Evolutionary conservation across 345 rosid genomes (phyloP).

Genomic region (Bretschneidera sinensis): DNA sequence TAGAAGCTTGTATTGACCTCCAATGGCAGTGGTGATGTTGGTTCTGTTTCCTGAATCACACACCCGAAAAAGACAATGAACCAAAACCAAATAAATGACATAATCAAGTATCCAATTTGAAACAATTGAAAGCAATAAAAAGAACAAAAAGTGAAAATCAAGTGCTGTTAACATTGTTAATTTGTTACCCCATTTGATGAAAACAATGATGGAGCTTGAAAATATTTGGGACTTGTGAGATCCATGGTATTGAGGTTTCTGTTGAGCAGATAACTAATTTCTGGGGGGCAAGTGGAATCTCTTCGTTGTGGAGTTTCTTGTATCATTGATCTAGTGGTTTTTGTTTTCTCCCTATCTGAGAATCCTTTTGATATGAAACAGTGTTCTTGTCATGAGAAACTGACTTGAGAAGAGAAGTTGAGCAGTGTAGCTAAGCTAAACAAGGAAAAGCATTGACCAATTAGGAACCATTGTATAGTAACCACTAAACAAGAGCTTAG

Average conservation of each 20-base stretch:
- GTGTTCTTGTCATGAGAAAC: conserved; percentile 20
- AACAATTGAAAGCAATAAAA: not conserved
- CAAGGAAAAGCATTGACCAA: conserved; percentile 23
- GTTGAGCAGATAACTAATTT: not conserved
- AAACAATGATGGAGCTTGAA: conserved; percentile 32
- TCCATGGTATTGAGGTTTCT: conserved; percentile 31
- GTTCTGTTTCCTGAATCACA: conserved; percentile 24
- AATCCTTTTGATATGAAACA: conserved; percentile 15
- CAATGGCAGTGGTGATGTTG: conserved; percentile 13
- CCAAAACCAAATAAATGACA: not conserved
- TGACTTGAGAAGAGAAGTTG: conserved; percentile 24
- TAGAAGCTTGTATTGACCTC: conserved; percentile 27
- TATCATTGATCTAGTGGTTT: not conserved
- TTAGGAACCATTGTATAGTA: conserved; percentile 6
- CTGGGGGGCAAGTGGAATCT: conserved; percentile 1
- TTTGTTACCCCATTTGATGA: conserved; percentile 32
- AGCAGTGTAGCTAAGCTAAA: conserved; percentile 21
- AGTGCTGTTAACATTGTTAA: too few species aligned
- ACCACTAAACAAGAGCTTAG: conserved; percentile 1
- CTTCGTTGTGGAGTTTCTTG: not conserved
- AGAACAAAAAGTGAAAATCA: not conserved
- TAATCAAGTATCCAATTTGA: not conserved
- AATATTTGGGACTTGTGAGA: conserved; percentile 39
- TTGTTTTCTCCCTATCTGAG: not conserved
- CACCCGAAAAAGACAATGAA: not conserved